Evolutionary conservation across 345 rosid genomes (phyloP).

Genomic region (Boechera divaricarpa): DNA sequence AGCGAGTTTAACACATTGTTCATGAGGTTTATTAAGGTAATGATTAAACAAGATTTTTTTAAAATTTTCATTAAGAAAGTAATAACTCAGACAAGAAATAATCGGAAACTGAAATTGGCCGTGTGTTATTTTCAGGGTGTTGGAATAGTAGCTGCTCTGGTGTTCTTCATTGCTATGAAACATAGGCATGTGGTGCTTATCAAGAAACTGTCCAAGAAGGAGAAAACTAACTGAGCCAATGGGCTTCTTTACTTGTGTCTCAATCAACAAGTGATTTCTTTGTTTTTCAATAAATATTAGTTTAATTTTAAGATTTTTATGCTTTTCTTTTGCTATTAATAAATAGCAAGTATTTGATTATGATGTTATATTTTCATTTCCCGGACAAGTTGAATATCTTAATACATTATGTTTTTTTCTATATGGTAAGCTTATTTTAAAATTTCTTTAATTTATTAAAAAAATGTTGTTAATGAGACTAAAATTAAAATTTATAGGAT

Average conservation of each 20-base stretch:
- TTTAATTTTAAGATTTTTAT: not conserved
- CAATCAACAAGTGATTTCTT: not conserved
- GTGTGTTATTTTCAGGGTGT: constrained; percentile 15
- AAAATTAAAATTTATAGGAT: no score
- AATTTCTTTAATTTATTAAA: no score
- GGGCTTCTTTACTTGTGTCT: not conserved
- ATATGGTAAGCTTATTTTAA: not conserved
- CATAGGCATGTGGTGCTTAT: constrained; percentile 22
- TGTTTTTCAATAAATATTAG: not conserved
- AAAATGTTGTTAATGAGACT: no score
- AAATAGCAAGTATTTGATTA: not conserved
- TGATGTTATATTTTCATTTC: not conserved
- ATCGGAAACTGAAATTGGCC: constrained; percentile 6
- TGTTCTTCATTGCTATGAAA: constrained; percentile 33
- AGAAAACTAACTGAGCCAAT: not conserved
- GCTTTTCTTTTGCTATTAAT: not conserved
- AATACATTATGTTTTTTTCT: not conserved
- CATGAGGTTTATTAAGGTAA: constrained; percentile 36
- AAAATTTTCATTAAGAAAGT: not conserved
- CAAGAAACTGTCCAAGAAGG: not conserved
- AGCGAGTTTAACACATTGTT: constrained; percentile 33
- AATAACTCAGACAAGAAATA: not conserved
- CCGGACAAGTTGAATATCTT: not conserved
- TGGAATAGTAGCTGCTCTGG: constrained; percentile 34
- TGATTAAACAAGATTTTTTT: not conserved